phyloP scores from a whole-genome alignment of 208 protist species.

The Trypanosoma mega region DNA sequence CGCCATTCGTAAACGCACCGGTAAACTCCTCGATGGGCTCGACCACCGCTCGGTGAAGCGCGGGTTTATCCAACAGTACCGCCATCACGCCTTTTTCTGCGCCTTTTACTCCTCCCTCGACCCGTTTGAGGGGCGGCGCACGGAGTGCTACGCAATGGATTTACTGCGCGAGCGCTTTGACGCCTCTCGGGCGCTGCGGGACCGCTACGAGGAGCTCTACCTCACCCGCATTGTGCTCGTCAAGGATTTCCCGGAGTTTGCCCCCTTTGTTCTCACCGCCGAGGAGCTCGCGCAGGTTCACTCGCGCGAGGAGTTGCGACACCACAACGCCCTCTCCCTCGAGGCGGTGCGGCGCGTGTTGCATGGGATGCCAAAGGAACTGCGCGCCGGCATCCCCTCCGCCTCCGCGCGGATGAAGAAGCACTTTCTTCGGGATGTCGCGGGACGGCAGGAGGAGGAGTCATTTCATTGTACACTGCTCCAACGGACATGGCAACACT shows the following conservation, averaged over 20 bases:
- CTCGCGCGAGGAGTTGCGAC: slow-evolving; percentile 80
- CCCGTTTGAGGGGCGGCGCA: slow-evolving; percentile 9
- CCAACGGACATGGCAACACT: slow-evolving; percentile 84
- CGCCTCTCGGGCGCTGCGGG: slow-evolving; percentile 59
- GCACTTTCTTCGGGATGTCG: slow-evolving; percentile 79
- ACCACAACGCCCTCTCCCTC: slow-evolving; percentile 69
- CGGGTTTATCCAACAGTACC: slow-evolving; percentile 82
- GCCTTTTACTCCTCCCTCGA: slow-evolving; percentile 67
- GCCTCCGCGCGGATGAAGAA: slow-evolving; percentile 77
- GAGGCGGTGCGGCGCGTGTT: slow-evolving; percentile 64
- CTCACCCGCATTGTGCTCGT: slow-evolving; percentile 78
- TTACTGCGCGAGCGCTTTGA: slow-evolving; percentile 69
- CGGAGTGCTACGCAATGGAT: slow-evolving; percentile 47
- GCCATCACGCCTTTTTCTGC: slow-evolving; percentile 90
- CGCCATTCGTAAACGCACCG: slow-evolving; percentile 34
- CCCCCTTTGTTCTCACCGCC: slow-evolving; percentile 66
- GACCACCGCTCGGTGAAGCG: slow-evolving; percentile 59
- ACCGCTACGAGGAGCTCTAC: slow-evolving; percentile 86
- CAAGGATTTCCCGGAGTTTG: slow-evolving; percentile 75
- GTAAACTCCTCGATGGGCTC: slow-evolving; percentile 50
- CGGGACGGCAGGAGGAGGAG: slow-evolving; percentile 42
- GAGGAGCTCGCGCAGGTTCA: slow-evolving; percentile 80
- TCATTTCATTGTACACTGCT: slow-evolving; percentile 79
- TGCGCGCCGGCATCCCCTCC: slow-evolving; percentile 57
- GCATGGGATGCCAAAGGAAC: slow-evolving; percentile 61